Evolutionary conservation across 2,329 filamentous ascomycete genomes (phyloP).

Genomic region (Eutypella sp.): DNA sequence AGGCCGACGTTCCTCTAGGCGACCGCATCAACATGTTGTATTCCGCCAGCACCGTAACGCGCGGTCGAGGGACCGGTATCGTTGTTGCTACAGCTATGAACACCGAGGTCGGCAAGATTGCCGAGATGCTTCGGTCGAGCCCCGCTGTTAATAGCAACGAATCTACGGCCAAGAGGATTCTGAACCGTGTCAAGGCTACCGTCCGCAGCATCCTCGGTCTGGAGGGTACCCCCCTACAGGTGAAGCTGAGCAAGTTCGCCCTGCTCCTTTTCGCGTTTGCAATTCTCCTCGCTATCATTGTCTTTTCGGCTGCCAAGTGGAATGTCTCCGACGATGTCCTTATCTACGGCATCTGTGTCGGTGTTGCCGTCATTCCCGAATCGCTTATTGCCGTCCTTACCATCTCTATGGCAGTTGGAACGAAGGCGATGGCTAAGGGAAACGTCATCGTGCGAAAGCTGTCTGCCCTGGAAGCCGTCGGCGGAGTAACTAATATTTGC

Average conservation of each 20-base stretch:
- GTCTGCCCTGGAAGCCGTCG: constrained; percentile 60
- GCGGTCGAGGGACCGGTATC: constrained; percentile 63
- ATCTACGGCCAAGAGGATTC: constrained; percentile 39
- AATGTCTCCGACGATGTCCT: constrained; percentile 51
- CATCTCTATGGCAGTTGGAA: constrained; percentile 55
- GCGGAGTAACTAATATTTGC: constrained; percentile 66
- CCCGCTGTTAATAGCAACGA: constrained; percentile 46
- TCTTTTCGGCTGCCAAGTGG: constrained; percentile 56
- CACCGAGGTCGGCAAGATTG: constrained; percentile 72
- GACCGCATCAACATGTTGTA: constrained; percentile 69
- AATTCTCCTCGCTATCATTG: constrained; percentile 54
- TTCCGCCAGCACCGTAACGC: constrained; percentile 67
- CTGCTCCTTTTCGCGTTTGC: constrained; percentile 73
- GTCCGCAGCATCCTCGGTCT: constrained; percentile 54
- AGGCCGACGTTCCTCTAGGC: constrained; percentile 55
- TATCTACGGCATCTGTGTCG: constrained; percentile 47
- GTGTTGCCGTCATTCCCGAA: constrained; percentile 49
- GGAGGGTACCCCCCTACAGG: constrained; percentile 77
- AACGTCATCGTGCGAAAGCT: constrained; percentile 56
- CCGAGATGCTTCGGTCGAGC: constrained; percentile 60
- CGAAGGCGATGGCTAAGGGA: constrained; percentile 49
- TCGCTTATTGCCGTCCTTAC: constrained; percentile 59
- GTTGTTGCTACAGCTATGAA: constrained; percentile 67
- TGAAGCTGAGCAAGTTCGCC: constrained; percentile 80
- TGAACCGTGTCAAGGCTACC: constrained; percentile 37